Base-by-base conservation (phyloP, 768 basidiomycete genomes). In the Mycena amicta region DNA sequence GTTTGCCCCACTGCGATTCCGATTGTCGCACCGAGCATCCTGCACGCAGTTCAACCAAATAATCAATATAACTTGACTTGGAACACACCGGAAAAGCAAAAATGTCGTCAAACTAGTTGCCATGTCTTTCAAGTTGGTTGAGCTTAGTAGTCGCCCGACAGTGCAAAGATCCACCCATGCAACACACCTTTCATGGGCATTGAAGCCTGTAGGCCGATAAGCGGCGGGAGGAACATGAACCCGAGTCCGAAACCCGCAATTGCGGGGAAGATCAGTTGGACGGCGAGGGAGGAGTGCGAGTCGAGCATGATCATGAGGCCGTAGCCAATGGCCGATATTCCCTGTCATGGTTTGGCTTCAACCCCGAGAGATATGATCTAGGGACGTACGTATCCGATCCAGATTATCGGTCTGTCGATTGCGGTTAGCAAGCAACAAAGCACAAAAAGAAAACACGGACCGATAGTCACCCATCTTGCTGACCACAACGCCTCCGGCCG, bases 201-300 rank as follows among this genome's bases (percentile, higher is more conserved):
- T 0, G 91, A 87, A 2, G 90, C 89, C 72, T 94, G 92, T 15
- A 94, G 70, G 18, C 80, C 88, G 53, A 92, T 84, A 8, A 92
- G 71, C 0, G 89, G 90, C 3, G 78, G 78, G 82, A 88, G 86
- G 79, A 90, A 91, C 52, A 92, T 69, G 60, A 76, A 80, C 1
- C 90, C 90, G 18, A 85, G 68, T 2, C 90, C 90, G 3, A 86
- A 15, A 13, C 86, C 81, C 25, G 87, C 78, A 30, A 93, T 74
- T 15, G 90, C 67, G 1, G 87, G 85, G 65, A 78, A 89, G 13
- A 92, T 40, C 5, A 84, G 83, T 69, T 89, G 84, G 61, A 77
- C 71, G 0, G 86, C 87, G 20, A 69, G 73, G 45, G 77, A 81
- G 0, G 90, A 87, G 11, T 68, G 72, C 18, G 80, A 79, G 65